Conservation (phyloP, 495 filamentous ascomycete genomes). For the Xylaria nigripes region DNA sequence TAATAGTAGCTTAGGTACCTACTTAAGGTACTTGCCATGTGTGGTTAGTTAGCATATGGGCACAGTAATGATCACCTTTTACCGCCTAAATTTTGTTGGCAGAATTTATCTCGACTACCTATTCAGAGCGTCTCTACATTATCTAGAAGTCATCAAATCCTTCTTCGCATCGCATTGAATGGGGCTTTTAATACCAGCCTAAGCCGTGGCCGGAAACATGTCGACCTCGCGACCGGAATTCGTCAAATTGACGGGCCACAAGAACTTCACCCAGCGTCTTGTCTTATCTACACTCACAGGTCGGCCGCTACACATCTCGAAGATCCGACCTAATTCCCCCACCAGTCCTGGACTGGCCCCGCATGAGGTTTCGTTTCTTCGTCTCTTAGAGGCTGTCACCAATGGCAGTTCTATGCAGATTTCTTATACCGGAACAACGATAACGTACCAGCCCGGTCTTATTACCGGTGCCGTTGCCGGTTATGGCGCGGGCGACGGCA, state of each 20-base stretch:
- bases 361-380: conserved; percentile 91
- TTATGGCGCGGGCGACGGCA: conserved; percentile 53
- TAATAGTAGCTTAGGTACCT: neutral
- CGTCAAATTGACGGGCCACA: conserved; percentile 68
- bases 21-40: no score
- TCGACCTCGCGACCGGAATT: conserved; percentile 39
- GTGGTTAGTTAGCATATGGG: neutral
- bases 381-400: conserved; percentile 86
- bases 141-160: conserved; percentile 6
- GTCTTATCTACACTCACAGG: conserved; percentile 89
- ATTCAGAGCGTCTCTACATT: neutral
- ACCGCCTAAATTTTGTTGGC: conserved; percentile 17
- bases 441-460: conserved; percentile 84
- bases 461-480: conserved; percentile 73
- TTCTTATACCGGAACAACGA: conserved; percentile 84
- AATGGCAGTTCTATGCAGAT: conserved; percentile 94
- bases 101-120: conserved; percentile 9
- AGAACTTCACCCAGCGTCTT: conserved; percentile 72
- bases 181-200: neutral
- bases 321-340: conserved; percentile 79
- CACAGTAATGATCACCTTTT: neutral
- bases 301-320: conserved; percentile 77
- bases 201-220: conserved; percentile 22
- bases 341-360: conserved; percentile 80
- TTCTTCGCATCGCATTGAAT: neutral